Base-by-base conservation (phyloP, 371 early-diverging fungal species). In the Mucor sp. region DNA sequence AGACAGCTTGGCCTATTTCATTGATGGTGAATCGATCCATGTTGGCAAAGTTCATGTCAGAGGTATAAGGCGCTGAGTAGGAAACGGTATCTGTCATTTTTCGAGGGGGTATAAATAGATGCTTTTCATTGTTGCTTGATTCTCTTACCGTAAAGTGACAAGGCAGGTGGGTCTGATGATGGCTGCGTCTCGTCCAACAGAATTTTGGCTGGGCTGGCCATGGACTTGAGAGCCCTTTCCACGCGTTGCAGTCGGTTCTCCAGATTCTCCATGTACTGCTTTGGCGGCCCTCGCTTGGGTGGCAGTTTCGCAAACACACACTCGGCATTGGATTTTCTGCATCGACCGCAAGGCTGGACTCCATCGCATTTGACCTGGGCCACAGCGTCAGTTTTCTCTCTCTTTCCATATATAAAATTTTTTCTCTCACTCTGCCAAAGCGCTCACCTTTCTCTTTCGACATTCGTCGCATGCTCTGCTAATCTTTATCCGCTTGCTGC, bases 281-380 rank as follows among this genome's bases (percentile, higher is more conserved):
- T 81, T 17, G 84, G 84, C 25, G 77, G 82, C 21, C 80, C 80
- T 48, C 80, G 69, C 57, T 79, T 81, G 6, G 80, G 78, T 41
- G 79, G 79, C 25, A 76, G 67, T 62, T 81, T 77, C 1, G 78
- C 78, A 72, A 81, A 84, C 11, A 78, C 77, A 63, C 84, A 84
- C 9, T 67, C 69, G 14, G 65, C 66, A 28, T 80, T 78, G 25
- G 78, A 70, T 58, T 76, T 79, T 32, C 69, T 62, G 66, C 84
- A 84, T 27, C 78, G 73, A 43, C 68, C 66, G 65, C 84, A 84
- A 30, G 84, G 84, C 41, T 84, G 80, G 5, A 76, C 79, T 27
- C 84, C 84, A 64, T 84, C 81, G 57, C 84, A 84, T 67, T 84
- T 84, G 12, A 84, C 81, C 84, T 84, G 4, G 4, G 4, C 30